Percentiles rank a stretch among this genome's conserved stretches.
Conservation (phyloP, 306 rosid genomes). For the Glycine soja region DNA sequence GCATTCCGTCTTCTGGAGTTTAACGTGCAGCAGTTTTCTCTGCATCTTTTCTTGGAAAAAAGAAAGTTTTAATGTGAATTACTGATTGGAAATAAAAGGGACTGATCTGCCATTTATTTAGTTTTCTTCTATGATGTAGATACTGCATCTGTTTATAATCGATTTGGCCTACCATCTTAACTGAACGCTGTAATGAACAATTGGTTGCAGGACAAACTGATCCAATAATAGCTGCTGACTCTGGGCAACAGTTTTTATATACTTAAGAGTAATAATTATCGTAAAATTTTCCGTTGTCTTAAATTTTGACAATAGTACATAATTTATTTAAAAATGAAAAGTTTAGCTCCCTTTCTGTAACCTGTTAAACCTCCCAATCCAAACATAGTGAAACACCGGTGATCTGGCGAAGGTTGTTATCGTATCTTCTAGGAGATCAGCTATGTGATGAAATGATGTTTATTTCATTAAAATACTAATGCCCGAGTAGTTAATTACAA, state of each 20-base stretch:
- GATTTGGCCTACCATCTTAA: not conserved
- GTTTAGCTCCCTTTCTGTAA: too few relatives aligned
- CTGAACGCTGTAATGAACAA: not conserved
- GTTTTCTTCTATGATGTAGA: slow-evolving; percentile 27
- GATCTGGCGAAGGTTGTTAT: too few relatives aligned
- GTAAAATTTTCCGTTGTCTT: too few relatives aligned
- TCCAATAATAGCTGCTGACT: not conserved
- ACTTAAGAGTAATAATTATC: not conserved
- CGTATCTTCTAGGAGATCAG: too few relatives aligned
- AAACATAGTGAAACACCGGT: too few relatives aligned
- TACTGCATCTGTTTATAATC: slow-evolving; percentile 16
- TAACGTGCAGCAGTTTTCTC: slow-evolving; percentile 48
- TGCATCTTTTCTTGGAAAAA: slow-evolving; percentile 44
- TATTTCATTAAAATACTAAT: too few relatives aligned
- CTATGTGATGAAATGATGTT: too few relatives aligned
- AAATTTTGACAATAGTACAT: too few relatives aligned
- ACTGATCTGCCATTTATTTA: slow-evolving; percentile 41
- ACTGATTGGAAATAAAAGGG: slow-evolving; percentile 56
- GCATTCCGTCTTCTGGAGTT: slow-evolving; percentile 44
- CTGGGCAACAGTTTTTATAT: not conserved
- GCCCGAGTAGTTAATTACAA: too few relatives aligned
- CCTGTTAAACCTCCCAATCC: too few relatives aligned
- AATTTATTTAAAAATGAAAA: too few relatives aligned
- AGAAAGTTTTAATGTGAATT: slow-evolving; percentile 44
- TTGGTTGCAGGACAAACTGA: not conserved